These are phyloP conservation scores for Quercus alba DNA, from an alignment of 306 rosid species.

Conservation along the genomic window DNA sequence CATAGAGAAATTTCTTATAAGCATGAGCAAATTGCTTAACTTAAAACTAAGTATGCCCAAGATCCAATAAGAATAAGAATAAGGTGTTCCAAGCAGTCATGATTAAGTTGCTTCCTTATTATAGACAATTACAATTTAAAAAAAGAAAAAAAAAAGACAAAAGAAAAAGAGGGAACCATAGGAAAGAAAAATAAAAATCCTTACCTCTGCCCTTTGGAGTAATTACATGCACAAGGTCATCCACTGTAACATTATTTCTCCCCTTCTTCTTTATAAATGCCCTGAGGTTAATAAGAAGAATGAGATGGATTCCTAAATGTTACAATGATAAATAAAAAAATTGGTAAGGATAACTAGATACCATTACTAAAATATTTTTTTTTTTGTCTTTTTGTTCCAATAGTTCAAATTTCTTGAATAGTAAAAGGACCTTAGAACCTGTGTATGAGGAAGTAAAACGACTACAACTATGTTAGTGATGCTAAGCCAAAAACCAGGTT, in stretches of 20 bases:
- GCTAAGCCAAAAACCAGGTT: not conserved
- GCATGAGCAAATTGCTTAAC: not conserved
- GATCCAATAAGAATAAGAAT: not conserved
- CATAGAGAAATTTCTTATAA: not conserved
- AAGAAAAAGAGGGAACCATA: not conserved
- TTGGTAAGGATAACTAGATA: not conserved
- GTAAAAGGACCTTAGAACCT: not conserved
- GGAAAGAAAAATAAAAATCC: not conserved
- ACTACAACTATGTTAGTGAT: not conserved
- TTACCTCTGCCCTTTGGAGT: slow-evolving; percentile 92
- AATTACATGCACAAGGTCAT: slow-evolving; percentile 78
- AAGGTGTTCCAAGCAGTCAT: not conserved
- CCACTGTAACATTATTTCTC: slow-evolving; percentile 75
- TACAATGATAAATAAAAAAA: not conserved
- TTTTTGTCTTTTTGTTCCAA: not conserved
- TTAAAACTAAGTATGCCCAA: not conserved
- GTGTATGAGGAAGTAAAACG: too few species aligned
- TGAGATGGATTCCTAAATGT: slow-evolving; percentile 9
- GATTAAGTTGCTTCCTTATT: not conserved
- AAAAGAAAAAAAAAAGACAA: not conserved
- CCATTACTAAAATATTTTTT: not conserved
- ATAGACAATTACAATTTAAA: not conserved
- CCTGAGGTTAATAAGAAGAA: slow-evolving; percentile 28
- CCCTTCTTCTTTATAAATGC: slow-evolving; percentile 82
- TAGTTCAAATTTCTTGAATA: not conserved